Evolutionary conservation across 164 flowering plant species (phyloP).

Genomic region (Tetrastigma voinierianum): DNA sequence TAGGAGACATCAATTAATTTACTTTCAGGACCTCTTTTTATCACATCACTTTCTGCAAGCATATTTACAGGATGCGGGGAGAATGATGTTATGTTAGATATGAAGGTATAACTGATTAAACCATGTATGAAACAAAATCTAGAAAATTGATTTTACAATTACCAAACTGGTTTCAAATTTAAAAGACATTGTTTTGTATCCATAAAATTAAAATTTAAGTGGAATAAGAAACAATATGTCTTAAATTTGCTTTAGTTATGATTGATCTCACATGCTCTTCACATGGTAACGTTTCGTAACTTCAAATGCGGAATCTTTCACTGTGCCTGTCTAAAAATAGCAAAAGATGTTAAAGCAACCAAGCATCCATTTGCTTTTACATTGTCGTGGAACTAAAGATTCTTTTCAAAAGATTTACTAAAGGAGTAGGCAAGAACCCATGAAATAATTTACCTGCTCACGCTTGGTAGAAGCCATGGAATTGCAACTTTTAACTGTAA

Average conservation of each 20-base stretch:
- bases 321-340: constrained; percentile 31
- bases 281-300: constrained; percentile 50
- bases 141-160: background rate
- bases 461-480: constrained; percentile 19
- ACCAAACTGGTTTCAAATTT: background rate
- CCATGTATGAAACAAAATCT: too few relatives aligned
- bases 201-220: too few relatives aligned
- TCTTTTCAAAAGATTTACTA: background rate
- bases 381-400: background rate
- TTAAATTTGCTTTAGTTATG: constrained; percentile 60
- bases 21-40: background rate
- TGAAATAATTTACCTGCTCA: constrained; percentile 31
- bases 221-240: too few relatives aligned
- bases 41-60: too few relatives aligned
- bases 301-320: constrained; percentile 53
- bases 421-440: background rate
- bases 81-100: too few relatives aligned
- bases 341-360: background rate
- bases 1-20: background rate
- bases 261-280: constrained; percentile 59
- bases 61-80: too few relatives aligned
- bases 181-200: background rate
- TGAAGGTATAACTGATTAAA: background rate
- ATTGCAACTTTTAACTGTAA: constrained; percentile 5
- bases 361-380: background rate